Percentiles rank a stretch among this genome's conserved stretches.
Conservation (phyloP, 192 early-diverging fungal genomes). For the Chytriomyces confervae region DNA sequence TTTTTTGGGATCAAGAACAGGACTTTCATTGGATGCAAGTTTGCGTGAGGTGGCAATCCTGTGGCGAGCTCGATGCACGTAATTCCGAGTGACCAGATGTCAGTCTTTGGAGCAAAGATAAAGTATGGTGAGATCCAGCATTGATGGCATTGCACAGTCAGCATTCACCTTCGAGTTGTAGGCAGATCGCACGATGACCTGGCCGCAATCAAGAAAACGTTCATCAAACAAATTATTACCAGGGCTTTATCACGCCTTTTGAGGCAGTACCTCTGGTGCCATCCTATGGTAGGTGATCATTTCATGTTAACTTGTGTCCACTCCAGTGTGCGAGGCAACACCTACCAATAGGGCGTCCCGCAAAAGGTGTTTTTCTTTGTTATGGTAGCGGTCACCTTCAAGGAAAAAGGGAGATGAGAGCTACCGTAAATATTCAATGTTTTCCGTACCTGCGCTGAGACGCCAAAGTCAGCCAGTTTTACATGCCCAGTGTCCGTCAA, state of each 20-base stretch:
- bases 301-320: background rate
- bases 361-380: conserved; percentile 98
- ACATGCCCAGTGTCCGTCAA: conserved; percentile 20
- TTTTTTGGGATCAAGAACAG: conserved; percentile 93
- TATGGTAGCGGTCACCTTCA: conserved; percentile 77
- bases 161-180: conserved; percentile 8
- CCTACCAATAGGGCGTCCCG: conserved; percentile 85
- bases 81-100: conserved; percentile 98
- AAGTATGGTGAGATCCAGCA: background rate
- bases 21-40: conserved; percentile 56
- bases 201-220: background rate
- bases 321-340: conserved; percentile 8
- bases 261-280: conserved; percentile 10
- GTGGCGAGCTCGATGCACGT: conserved; percentile 98
- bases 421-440: background rate
- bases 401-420: conserved; percentile 23
- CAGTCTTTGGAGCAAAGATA: conserved; percentile 61
- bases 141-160: background rate
- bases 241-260: too few species aligned
- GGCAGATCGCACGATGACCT: conserved; percentile 19
- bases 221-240: background rate
- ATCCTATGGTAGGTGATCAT: background rate
- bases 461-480: conserved; percentile 88
- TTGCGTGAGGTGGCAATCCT: conserved; percentile 29
- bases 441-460: conserved; percentile 80